These are phyloP conservation scores for Backusella liffmaniae DNA, from an alignment of 192 early-diverging fungal genomes.

Conservation along the genomic window DNA sequence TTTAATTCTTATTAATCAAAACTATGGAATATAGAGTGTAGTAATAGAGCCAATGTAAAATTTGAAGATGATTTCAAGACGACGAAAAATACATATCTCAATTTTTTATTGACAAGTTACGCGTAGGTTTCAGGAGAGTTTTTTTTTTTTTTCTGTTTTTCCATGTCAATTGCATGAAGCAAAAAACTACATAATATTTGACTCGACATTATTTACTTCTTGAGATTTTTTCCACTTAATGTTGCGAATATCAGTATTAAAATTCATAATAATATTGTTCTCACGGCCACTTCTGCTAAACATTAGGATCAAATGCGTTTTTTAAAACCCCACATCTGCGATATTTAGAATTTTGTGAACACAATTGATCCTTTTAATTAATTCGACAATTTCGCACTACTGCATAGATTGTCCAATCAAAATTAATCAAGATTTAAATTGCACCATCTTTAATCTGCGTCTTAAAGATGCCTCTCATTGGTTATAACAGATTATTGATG, in stretches of 20 bases:
- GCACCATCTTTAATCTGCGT: not conserved
- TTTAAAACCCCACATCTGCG: not conserved
- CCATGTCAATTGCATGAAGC: not conserved
- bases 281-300: not conserved
- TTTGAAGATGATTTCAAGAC: not conserved
- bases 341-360: not conserved
- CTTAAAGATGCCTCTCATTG: not conserved
- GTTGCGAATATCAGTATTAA: not conserved
- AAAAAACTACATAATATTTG: not conserved
- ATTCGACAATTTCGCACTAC: not conserved
- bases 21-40: not conserved
- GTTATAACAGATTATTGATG: not conserved
- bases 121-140: not conserved
- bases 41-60: not conserved
- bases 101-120: not conserved
- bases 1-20: not conserved
- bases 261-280: not conserved
- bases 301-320: not conserved
- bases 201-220: not conserved
- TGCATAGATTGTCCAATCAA: not conserved
- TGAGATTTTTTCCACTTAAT: not conserved
- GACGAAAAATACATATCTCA: not conserved
- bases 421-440: slow-evolving; percentile 8
- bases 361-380: not conserved
- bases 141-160: not conserved